Evolutionary conservation across 129 eudicot genomes (phyloP), one percentile per base, ranked within the genome.

Genomic region (Centaurea solstitialis): DNA sequence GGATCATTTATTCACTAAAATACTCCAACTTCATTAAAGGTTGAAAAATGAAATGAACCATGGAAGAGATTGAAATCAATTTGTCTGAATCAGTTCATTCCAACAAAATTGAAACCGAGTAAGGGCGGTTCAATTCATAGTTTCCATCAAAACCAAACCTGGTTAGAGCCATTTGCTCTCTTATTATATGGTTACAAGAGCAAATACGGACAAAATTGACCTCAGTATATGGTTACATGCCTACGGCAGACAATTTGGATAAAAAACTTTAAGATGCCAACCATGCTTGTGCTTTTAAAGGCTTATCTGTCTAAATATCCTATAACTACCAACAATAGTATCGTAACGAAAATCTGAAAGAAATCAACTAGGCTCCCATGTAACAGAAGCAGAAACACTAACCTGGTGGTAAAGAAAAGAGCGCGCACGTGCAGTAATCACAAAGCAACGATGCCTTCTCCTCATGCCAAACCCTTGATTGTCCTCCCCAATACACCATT

Each of bases 381-480:
- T 17, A n/a, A 57, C 6, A 70, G 62, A 81, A 61, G 43, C 45
- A 21, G 21, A 64, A 64, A 79, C 0, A 77, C 80, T 20, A 69
- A 93, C 99, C 99, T 96, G 99, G 81, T 96, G 99, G 79, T 96
- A 96, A 62, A 96, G 90, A 90, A 96, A 96, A 47, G 99, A n/a
- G 35, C 97, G 97, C 12, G 98, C 87, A 39, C 99, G 84, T 66
- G 97, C 97, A 45, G 94, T 93, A 38, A 96, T 89, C 59, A 96
- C 98, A 81, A 91, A 87, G 82, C 97, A 93, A 21, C 97, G 95
- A 68, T 96, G 97, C 57, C 80, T 87, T 88, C 85, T 82, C 87
- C 91, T 88, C 69, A 83, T 81, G 82, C 99, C 99, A 87, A 96
- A 96, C 28, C 70, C 90, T 79, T 70, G 78, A 84, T 72, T 77